These are phyloP conservation scores for Phytophthora idaei DNA, from an alignment of 352 stramenopile genomes.

Conservation along the genomic window DNA sequence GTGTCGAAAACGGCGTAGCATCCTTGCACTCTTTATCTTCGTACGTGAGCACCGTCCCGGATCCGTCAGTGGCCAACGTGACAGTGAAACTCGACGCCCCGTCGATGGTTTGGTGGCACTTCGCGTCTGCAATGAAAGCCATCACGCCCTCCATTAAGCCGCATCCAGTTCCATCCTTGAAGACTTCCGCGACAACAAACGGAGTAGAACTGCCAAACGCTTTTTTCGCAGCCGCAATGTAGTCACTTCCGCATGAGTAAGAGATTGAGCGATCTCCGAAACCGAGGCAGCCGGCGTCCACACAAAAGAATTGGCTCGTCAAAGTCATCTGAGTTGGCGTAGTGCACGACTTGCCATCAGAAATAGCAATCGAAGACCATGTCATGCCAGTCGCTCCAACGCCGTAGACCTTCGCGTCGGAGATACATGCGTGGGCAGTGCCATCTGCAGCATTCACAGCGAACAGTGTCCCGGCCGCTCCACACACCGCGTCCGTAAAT, in stretches of 20 bases:
- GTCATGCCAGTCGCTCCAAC: not conserved
- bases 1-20: not conserved
- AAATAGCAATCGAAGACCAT: constrained; percentile 7
- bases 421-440: not conserved
- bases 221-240: not conserved
- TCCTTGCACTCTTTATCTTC: constrained; percentile 10
- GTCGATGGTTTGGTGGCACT: constrained; percentile 9
- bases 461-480: not conserved
- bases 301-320: constrained; percentile 2
- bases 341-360: not conserved
- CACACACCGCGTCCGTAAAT: constrained; percentile 7
- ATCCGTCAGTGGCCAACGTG: constrained; percentile 11
- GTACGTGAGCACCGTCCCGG: constrained; percentile 11
- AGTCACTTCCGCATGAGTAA: constrained; percentile 6
- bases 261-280: constrained; percentile 14
- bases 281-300: constrained; percentile 1
- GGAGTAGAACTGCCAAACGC: constrained; percentile 7
- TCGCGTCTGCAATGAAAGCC: constrained; percentile 7
- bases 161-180: constrained; percentile 3
- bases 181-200: constrained; percentile 15
- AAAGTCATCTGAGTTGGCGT: constrained; percentile 6
- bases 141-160: constrained; percentile 8
- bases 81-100: constrained; percentile 7
- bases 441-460: not conserved
- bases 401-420: constrained; percentile 15